Evolutionary conservation across 305 asterid species (phyloP), one percentile per base, ranked within the genome.

Genomic region (Fraxinus paxiana): DNA sequence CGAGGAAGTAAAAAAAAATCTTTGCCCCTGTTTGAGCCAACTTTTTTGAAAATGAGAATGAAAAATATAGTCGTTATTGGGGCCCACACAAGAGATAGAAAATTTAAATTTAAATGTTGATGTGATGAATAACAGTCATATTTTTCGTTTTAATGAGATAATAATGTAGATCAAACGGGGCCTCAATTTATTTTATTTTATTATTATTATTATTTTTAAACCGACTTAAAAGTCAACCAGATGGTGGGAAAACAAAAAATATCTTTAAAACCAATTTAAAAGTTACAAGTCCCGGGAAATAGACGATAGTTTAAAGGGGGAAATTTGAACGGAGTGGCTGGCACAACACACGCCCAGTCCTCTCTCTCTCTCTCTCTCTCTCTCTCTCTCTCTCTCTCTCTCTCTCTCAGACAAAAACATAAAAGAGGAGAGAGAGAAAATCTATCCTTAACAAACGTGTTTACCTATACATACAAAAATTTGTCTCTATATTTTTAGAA

Each of bases 241-340:
- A 51, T 51, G 7, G 24, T 15, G 17, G 9, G 61, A 48, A 3
- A 46, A 4, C 51, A 41, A 51, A 17, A 46, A 51, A n/a, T 46
- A 51, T 51, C 20, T 15, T 15, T 51, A 51, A 12, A 51, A 51
- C 20, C 3, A 51, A 51, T 17, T 51, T 41, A 41, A 41, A 41
- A 41, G 51, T 15, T n/a, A n/a, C 1, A 4, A 13, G 63, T 51
- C 63, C 63, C 63, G 63, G 24, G 63, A 82, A 75, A 31, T 43
- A 48, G 79, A 61, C 77, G 78, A 82, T 26, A 56, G 46, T 82
- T 81, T 5, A 61, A 67, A 75, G 71, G 56, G 79, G 75, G 79
- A 74, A 43, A 63, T 69, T 84, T 67, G 63, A 78, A 61, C 79
- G 43, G 38, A 78, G 76, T 83, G 84, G 70, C 77, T 56, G n/a